Percentiles rank a stretch among this genome's conserved stretches.
phyloP scores from a whole-genome alignment of 129 eudicot species.

The Artemisia argyi region DNA sequence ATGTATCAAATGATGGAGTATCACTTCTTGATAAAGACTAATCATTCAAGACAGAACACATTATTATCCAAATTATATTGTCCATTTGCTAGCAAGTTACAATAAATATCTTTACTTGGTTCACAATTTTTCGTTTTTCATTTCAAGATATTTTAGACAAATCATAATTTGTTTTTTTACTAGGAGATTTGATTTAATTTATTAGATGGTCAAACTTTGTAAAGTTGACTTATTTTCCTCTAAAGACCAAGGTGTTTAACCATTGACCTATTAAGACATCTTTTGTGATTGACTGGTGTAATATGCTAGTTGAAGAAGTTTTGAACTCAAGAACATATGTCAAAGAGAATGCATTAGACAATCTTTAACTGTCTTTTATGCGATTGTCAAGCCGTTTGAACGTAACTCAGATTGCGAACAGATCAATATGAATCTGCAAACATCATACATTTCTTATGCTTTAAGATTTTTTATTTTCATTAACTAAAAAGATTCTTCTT shows the following conservation, averaged over 20 bases:
- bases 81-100: neutral
- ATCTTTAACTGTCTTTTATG: too few relatives aligned
- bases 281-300: too few relatives aligned
- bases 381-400: neutral
- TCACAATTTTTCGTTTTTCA: neutral
- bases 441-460: neutral
- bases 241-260: too few relatives aligned
- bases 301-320: too few relatives aligned
- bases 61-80: neutral
- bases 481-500: constrained; percentile 1
- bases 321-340: too few relatives aligned
- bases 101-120: neutral
- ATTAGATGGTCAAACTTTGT: too few relatives aligned
- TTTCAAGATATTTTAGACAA: neutral
- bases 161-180: neutral
- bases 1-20: neutral
- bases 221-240: too few relatives aligned
- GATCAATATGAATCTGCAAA: neutral
- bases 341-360: too few relatives aligned
- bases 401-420: neutral
- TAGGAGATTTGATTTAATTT: too few relatives aligned
- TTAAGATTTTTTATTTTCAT: neutral
- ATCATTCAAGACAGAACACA: constrained; percentile 1
- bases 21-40: neutral
- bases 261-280: too few relatives aligned